Base-by-base conservation (phyloP, 148 eudicot species). In the Rhododendron simsii region DNA sequence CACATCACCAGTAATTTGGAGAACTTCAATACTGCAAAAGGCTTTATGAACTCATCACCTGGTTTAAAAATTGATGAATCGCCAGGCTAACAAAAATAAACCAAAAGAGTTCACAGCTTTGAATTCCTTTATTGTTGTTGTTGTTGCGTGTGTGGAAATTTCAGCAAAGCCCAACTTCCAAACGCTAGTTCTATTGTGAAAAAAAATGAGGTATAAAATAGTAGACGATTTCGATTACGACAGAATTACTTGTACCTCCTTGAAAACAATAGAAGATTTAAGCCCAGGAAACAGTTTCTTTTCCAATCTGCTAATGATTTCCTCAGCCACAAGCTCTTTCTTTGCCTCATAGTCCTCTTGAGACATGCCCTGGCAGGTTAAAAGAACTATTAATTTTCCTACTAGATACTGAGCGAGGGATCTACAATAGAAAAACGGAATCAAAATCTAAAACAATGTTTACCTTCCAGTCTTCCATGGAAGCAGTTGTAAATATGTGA, bases 391-490 rank as follows among this genome's bases (percentile, higher is more conserved):
- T 23, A 12, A 61, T 26, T 20, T 85, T 33, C 83, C 74, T 16
- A 57, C 59, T 28, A 28, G 47, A 57, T 53, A 41, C 39, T 0
- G 57, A 47, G 28, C 7, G 50, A 84, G 16, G 14, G 16, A 23
- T 10, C 55, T 16, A 23, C 21, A 63, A 21, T 33, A 75, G 82
- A 23, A 23, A 16, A 23, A 45, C 55, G 51, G 44, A 75, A 77
- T 50, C 65, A 35, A 83, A 74, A 77, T 57, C 41, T 48, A 81
- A 7, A 69, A 44, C 55, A 39, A 88, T 8, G 81, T 78, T 59
- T 82, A 95, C 99, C 99, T 94, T 90, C 98, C 98, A 97, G 84
- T 94, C 98, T 88, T 93, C 99, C 63, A 97, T 94, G 81, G 96
- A 92, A 65, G 98, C 92, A 79, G 95, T 93, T 47, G 99, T 95